A percentile compares a stretch with the other conserved stretches of the same genome.
phyloP scores from a whole-genome alignment of 805 yeast species.

The Starmerella sp. region DNA sequence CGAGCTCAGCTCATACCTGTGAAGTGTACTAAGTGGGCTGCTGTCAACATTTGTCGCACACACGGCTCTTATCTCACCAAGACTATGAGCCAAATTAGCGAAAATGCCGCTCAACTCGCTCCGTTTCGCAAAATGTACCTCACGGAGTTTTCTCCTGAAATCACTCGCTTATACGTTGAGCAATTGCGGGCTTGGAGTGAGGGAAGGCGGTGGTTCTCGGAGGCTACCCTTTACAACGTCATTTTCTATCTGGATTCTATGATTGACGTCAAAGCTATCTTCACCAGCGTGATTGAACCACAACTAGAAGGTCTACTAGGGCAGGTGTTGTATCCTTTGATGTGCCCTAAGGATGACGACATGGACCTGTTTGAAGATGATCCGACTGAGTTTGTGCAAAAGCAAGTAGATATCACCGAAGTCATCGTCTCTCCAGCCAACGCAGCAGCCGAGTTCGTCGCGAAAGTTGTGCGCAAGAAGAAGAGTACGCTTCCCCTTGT shows the following conservation, averaged over 20 bases:
- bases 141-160: conserved; percentile 57
- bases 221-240: conserved; percentile 51
- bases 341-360: conserved; percentile 57
- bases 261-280: conserved; percentile 47
- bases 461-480: conserved; percentile 60
- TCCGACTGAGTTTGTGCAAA: conserved; percentile 77
- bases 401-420: conserved; percentile 50
- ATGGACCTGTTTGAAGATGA: conserved; percentile 72
- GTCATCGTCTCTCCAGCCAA: conserved; percentile 60
- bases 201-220: conserved; percentile 56
- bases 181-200: conserved; percentile 67
- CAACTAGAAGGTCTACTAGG: conserved; percentile 53
- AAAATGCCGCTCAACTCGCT: conserved; percentile 39
- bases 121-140: conserved; percentile 48
- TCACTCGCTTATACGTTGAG: conserved; percentile 50
- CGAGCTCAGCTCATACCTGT: conserved; percentile 43
- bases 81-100: conserved; percentile 19
- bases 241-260: conserved; percentile 53
- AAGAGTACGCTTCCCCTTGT: conserved; percentile 25
- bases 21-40: conserved; percentile 81
- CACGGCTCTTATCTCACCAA: conserved; percentile 53
- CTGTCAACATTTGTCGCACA: conserved; percentile 60
- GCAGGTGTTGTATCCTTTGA: conserved; percentile 63
- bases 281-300: conserved; percentile 50
- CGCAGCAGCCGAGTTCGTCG: conserved; percentile 65